phyloP scores from a whole-genome alignment of 495 filamentous ascomycete species.

The Lophiotrema nucula region DNA sequence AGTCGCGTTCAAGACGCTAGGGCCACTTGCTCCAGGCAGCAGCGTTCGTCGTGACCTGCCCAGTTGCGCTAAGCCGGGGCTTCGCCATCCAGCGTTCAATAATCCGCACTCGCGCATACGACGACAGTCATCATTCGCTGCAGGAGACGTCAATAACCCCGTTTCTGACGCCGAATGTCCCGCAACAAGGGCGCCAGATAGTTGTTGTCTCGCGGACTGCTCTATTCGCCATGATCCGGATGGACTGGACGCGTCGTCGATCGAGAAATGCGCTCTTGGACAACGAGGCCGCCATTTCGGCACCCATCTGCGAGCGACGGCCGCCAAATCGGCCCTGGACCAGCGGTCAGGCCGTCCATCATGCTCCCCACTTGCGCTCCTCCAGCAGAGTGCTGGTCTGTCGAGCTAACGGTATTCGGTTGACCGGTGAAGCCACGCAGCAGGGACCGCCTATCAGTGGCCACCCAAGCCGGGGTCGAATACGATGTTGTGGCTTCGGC shows the following conservation, averaged over 20 bases:
- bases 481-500: slow-evolving; percentile 6
- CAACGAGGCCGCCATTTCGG: slow-evolving; percentile 8
- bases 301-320: neutral
- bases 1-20: neutral
- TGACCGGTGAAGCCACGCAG: slow-evolving; percentile 9
- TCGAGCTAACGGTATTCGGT: neutral
- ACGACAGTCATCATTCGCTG: slow-evolving; percentile 12
- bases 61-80: slow-evolving; percentile 12
- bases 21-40: neutral
- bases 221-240: slow-evolving; percentile 3
- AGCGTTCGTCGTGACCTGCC: neutral
- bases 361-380: neutral
- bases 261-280: neutral
- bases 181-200: neutral
- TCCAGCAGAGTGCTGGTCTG: neutral
- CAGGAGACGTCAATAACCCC: slow-evolving; percentile 12
- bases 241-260: neutral
- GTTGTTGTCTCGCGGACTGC: neutral
- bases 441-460: slow-evolving; percentile 6
- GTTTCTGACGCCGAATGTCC: slow-evolving; percentile 4
- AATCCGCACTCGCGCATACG: slow-evolving; percentile 11
- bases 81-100: neutral
- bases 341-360: slow-evolving; percentile 14
- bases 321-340: slow-evolving; percentile 14
- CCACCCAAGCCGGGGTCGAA: neutral